These are phyloP conservation scores for Parachaetomium inaequale DNA, from an alignment of 495 filamentous ascomycete species.

Conservation along the genomic window DNA sequence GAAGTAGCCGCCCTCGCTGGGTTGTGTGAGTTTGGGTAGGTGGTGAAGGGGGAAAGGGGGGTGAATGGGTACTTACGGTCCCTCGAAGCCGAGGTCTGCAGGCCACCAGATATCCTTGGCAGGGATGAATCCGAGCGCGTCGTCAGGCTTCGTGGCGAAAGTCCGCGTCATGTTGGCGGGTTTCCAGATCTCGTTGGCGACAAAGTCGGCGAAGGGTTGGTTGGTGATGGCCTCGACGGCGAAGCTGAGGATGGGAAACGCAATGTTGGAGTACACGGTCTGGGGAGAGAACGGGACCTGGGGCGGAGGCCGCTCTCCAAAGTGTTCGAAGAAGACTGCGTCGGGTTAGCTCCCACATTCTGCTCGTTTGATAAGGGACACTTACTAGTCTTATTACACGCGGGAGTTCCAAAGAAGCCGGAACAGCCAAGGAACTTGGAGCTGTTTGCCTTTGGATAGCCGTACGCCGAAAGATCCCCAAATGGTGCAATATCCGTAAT, in stretches of 20 bases:
- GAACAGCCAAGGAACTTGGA: conserved; percentile 32
- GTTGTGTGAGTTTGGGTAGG: not conserved
- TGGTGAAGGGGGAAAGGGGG: conserved; percentile 1
- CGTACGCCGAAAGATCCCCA: conserved; percentile 30
- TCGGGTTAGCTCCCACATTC: not conserved
- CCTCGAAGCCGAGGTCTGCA: conserved; percentile 42
- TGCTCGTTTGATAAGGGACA: not conserved
- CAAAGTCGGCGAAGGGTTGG: conserved; percentile 29
- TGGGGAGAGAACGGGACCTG: conserved; percentile 34
- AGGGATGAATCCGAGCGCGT: conserved; percentile 40
- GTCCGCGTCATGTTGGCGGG: conserved; percentile 43
- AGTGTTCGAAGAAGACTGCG: conserved; percentile 32
- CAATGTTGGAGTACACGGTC: conserved; percentile 43
- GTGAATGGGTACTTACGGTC: conserved; percentile 36
- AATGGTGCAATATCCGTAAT: conserved; percentile 29
- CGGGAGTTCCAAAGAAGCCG: conserved; percentile 29
- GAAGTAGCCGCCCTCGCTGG: conserved; percentile 47
- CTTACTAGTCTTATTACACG: conserved; percentile 27
- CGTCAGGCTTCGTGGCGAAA: conserved; percentile 32
- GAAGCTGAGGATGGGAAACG: conserved; percentile 38
- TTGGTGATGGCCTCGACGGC: conserved; percentile 39
- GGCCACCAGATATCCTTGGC: conserved; percentile 39
- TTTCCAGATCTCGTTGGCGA: conserved; percentile 35
- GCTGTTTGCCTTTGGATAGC: conserved; percentile 29
- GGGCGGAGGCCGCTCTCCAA: conserved; percentile 36